These are phyloP conservation scores for Acrocalymma vagum DNA, from an alignment of 2,329 filamentous ascomycete genomes.

Conservation along the genomic window DNA sequence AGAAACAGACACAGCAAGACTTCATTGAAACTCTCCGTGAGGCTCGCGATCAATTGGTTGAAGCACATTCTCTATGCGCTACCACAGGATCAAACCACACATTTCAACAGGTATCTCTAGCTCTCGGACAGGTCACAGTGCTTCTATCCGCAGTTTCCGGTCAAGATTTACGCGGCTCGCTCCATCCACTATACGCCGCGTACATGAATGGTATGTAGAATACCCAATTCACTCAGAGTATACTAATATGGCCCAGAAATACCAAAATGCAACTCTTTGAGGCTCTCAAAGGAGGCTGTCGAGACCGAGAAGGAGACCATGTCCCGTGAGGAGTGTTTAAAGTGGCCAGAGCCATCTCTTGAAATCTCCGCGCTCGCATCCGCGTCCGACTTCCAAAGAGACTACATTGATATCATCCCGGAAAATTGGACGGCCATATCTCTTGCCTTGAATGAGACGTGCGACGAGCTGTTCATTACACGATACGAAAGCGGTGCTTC, in stretches of 20 bases:
- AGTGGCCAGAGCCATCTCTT: conserved; percentile 50
- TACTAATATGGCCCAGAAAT: conserved; percentile 61
- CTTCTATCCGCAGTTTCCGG: conserved; percentile 48
- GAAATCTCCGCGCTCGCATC: conserved; percentile 48
- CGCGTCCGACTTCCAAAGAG: conserved; percentile 70
- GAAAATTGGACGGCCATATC: conserved; percentile 85
- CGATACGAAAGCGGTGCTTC: conserved; percentile 77
- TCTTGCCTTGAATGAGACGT: conserved; percentile 81
- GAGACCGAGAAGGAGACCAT: conserved; percentile 56
- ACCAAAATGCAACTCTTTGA: conserved; percentile 73
- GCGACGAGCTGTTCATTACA: conserved; percentile 87
- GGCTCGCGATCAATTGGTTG: conserved; percentile 71
- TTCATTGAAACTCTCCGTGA: conserved; percentile 70
- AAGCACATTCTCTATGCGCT: conserved; percentile 66
- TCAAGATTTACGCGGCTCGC: conserved; percentile 35
- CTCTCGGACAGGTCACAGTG: conserved; percentile 47
- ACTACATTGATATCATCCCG: conserved; percentile 88
- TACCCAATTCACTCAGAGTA: neutral
- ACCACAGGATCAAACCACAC: conserved; percentile 63
- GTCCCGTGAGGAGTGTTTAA: conserved; percentile 44
- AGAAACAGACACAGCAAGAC: conserved; percentile 36
- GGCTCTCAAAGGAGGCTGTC: conserved; percentile 68
- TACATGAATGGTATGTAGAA: conserved; percentile 44
- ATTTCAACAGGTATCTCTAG: conserved; percentile 60
- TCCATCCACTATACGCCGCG: conserved; percentile 51